These are phyloP conservation scores for Thielaviopsis populi DNA, from an alignment of 2,329 filamentous ascomycete genomes.

Conservation along the genomic window DNA sequence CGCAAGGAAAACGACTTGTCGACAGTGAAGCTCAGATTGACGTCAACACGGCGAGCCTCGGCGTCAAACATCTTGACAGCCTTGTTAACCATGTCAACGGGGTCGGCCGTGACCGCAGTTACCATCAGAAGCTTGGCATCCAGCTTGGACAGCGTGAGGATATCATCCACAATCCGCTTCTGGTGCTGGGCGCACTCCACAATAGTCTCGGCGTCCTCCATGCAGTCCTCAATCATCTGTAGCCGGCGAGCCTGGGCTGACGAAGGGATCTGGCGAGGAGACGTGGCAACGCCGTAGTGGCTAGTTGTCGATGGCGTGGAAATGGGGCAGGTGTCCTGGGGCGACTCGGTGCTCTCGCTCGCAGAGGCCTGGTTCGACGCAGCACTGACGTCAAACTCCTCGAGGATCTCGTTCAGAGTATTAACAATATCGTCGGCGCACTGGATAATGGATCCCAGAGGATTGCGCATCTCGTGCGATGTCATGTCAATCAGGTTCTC, in stretches of 20 bases:
- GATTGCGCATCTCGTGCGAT: conserved; percentile 59
- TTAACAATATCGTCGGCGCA: conserved; percentile 56
- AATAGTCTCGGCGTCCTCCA: conserved; percentile 65
- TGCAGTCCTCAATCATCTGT: conserved; percentile 30
- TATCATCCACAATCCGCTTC: conserved; percentile 63
- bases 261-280: conserved; percentile 8
- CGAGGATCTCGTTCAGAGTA: conserved; percentile 29
- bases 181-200: conserved; percentile 66
- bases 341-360: conserved; percentile 11
- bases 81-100: conserved; percentile 48
- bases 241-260: not conserved
- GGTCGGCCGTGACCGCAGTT: conserved; percentile 54
- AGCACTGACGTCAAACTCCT: conserved; percentile 24
- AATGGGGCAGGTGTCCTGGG: not conserved
- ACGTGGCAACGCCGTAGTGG: not conserved
- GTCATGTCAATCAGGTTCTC: conserved; percentile 71
- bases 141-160: conserved; percentile 58
- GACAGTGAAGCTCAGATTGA: conserved; percentile 48
- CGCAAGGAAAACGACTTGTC: conserved; percentile 45
- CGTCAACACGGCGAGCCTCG: conserved; percentile 54
- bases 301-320: not conserved
- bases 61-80: conserved; percentile 67
- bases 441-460: conserved; percentile 56
- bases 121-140: conserved; percentile 61
- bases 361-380: conserved; percentile 3